Evolutionary conservation across 2,329 filamentous ascomycete genomes (phyloP).

Genomic region (Colletotrichum sp.): DNA sequence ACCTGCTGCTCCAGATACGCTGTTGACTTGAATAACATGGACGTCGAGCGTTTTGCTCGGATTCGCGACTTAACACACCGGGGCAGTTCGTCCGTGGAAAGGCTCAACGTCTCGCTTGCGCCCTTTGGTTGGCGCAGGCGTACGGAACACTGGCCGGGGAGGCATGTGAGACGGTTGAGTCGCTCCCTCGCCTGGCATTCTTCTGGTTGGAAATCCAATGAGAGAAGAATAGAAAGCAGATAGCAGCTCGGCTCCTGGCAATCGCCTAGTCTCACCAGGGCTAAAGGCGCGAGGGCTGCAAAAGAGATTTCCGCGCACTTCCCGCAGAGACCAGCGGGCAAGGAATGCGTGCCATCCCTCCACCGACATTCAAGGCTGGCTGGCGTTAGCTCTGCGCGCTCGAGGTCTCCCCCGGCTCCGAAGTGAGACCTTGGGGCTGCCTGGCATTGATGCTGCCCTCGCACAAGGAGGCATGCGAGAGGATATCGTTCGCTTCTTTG

Average conservation of each 20-base stretch:
- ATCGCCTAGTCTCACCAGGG: neutral
- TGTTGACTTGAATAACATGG: neutral
- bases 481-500: neutral
- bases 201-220: neutral
- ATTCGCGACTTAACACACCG: neutral
- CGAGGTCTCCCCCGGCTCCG: neutral
- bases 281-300: neutral
- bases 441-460: neutral
- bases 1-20: neutral
- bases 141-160: neutral
- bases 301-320: neutral
- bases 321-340: neutral
- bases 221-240: neutral
- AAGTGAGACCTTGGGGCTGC: slow-evolving; percentile 3
- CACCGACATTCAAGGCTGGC: neutral
- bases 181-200: neutral
- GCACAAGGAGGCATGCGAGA: neutral
- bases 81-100: neutral
- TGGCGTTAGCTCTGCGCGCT: neutral
- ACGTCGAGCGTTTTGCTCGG: neutral
- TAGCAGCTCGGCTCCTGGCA: neutral
- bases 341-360: neutral
- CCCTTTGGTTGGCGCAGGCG: neutral
- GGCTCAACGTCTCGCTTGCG: neutral
- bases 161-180: neutral